Evolutionary conservation across 495 filamentous ascomycete species (phyloP).

Genomic region (Clavariopsis aquatica): DNA sequence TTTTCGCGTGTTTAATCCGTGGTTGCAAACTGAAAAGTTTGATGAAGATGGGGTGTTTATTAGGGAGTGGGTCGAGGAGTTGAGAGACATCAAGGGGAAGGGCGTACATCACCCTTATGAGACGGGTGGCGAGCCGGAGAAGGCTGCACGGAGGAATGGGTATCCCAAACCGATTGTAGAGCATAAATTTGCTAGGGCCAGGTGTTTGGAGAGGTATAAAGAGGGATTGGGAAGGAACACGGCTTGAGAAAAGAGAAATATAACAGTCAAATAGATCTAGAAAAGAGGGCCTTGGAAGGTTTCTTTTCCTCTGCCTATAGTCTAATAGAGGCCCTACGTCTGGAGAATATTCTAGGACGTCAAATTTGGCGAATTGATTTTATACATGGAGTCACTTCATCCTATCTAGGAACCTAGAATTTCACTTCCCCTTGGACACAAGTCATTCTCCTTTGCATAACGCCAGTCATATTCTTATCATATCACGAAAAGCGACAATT

Average conservation of each 20-base stretch:
- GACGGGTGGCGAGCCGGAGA: conserved; percentile 58
- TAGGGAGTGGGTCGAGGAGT: conserved; percentile 69
- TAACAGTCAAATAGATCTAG: too few species aligned
- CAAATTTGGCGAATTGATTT: too few species aligned
- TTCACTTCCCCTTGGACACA: too few species aligned
- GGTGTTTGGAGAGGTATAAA: conserved; percentile 74
- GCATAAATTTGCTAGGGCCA: conserved; percentile 66
- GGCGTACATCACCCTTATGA: conserved; percentile 78
- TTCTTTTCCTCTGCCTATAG: too few species aligned
- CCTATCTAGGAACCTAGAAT: too few species aligned
- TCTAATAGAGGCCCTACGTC: too few species aligned
- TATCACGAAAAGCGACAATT: too few species aligned
- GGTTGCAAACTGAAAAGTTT: conserved; percentile 83
- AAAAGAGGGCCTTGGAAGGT: too few species aligned
- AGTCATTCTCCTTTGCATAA: too few species aligned
- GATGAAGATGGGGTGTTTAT: conserved; percentile 70
- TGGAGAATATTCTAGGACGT: too few species aligned
- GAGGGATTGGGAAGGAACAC: conserved; percentile 57
- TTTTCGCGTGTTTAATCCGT: conserved; percentile 88
- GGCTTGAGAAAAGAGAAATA: conserved; percentile 33
- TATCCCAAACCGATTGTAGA: conserved; percentile 77
- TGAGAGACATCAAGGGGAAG: conserved; percentile 61
- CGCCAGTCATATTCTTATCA: too few species aligned
- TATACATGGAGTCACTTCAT: too few species aligned
- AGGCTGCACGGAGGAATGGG: conserved; percentile 60